Conservation (phyloP, 1,284 basidiomycete species). For the Ceratobasidium sp. region DNA sequence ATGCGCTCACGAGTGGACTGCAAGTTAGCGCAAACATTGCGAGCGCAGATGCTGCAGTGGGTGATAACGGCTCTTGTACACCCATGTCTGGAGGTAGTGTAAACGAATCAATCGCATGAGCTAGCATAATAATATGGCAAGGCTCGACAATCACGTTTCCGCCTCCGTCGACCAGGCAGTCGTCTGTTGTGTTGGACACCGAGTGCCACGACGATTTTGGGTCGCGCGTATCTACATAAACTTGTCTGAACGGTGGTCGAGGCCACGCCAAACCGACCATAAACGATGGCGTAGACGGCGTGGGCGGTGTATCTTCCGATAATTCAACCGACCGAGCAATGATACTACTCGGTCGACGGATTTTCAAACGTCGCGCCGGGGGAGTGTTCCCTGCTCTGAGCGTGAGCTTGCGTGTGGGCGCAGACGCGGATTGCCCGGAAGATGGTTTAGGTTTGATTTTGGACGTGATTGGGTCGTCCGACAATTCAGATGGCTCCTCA, state of each 20-base stretch:
- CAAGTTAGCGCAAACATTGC: neutral
- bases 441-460: neutral
- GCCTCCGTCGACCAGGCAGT: slow-evolving; percentile 8
- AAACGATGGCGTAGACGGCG: slow-evolving; percentile 21
- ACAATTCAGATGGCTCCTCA: neutral
- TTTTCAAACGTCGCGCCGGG: neutral
- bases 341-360: neutral
- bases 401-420: neutral
- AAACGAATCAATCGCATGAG: slow-evolving; percentile 6
- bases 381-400: slow-evolving; percentile 11
- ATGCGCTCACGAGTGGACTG: neutral
- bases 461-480: neutral
- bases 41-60: neutral
- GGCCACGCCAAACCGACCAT: slow-evolving; percentile 18
- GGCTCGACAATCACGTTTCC: slow-evolving; percentile 16
- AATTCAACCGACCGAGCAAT: neutral
- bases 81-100: neutral
- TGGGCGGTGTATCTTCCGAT: slow-evolving; percentile 2
- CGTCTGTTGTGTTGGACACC: neutral
- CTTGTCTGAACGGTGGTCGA: slow-evolving; percentile 23
- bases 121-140: slow-evolving; percentile 27
- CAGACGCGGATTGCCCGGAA: neutral
- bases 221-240: slow-evolving; percentile 17
- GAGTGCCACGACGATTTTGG: slow-evolving; percentile 27
- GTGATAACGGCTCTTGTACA: slow-evolving; percentile 1